Conservation (phyloP, 257 asterid genomes). For the Eucommia ulmoides region DNA sequence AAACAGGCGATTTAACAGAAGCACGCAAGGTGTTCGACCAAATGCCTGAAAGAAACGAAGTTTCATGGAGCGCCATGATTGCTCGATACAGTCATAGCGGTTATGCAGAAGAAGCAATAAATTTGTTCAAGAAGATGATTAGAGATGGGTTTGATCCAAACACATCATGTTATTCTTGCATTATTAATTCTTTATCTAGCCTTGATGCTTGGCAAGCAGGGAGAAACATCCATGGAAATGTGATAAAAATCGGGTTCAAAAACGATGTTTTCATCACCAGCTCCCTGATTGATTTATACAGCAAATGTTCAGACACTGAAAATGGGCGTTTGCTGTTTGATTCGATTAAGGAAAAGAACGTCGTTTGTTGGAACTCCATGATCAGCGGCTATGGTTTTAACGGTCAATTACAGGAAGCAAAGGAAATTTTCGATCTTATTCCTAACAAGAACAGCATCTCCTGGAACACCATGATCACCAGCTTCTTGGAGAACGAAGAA, state of each 20-base stretch:
- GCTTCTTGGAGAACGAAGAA: conserved; percentile 32
- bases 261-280: conserved; percentile 36
- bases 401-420: conserved; percentile 43
- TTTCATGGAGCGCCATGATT: conserved; percentile 75
- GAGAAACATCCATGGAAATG: conserved; percentile 42
- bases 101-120: conserved; percentile 44
- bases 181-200: conserved; percentile 44
- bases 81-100: conserved; percentile 72
- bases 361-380: conserved; percentile 68
- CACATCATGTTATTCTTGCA: conserved; percentile 57
- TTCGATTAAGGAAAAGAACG: conserved; percentile 33
- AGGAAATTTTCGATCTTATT: conserved; percentile 35
- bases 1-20: conserved; percentile 39
- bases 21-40: conserved; percentile 52
- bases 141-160: conserved; percentile 32
- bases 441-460: conserved; percentile 45
- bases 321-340: conserved; percentile 44
- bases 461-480: conserved; percentile 69
- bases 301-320: conserved; percentile 50
- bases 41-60: conserved; percentile 68
- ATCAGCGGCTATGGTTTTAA: conserved; percentile 59
- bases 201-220: conserved; percentile 46
- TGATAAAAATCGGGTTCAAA: conserved; percentile 41
- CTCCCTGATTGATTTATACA: conserved; percentile 54
- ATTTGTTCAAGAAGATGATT: conserved; percentile 45